Evolutionary conservation across 768 basidiomycete species (phyloP), one percentile per base, ranked within the genome.

Genomic region (Wakefieldia striispora): DNA sequence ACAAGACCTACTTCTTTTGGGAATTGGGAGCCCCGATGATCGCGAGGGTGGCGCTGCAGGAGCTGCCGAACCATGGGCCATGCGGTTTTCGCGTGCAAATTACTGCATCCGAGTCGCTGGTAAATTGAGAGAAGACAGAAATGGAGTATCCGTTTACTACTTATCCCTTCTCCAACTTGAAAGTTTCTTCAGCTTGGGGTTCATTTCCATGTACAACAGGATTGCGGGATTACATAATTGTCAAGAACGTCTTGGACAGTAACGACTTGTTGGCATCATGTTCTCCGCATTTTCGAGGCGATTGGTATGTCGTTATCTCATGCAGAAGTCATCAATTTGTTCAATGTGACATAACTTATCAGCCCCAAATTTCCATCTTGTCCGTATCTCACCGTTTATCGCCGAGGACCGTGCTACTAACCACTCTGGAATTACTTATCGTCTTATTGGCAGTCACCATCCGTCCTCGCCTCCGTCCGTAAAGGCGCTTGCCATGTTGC

Each of bases 321-420:
- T 50, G 40, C 23, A 40, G 39, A 40, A 33, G 11, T 44, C 10
- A 34, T 40, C 13, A 45, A 24, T 24, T 41, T 36, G n/a, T 39
- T 29, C 16, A 8, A 17, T 34, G 21, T 47, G 38, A 39, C 41
- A 42, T 36, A 8, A 42, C n/a, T 6, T 50, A 48, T 38, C 48
- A 75, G 73, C 83, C 82, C 7, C 77, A 85, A 60, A 73, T 86
- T 24, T 84, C 84, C 6, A 84, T 86, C 26, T 86, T 85, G 84
- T 85, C 58, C 57, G 79, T 68, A 20, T 3, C 27, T 14, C 9
- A 11, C 45, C 38, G 43, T 55, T 27, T 24, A 31, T 51, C 52
- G 4, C 46, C 59, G 36, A 40, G 21, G n/a, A 37, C 20, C 49
- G 33, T 38, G 40, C 60, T n/a, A n/a, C n/a, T 56, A 9, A 55